Evolutionary conservation across 2,329 filamentous ascomycete genomes (phyloP), one percentile per base, ranked within the genome.

Genomic region (Colletotrichum costaricense): DNA sequence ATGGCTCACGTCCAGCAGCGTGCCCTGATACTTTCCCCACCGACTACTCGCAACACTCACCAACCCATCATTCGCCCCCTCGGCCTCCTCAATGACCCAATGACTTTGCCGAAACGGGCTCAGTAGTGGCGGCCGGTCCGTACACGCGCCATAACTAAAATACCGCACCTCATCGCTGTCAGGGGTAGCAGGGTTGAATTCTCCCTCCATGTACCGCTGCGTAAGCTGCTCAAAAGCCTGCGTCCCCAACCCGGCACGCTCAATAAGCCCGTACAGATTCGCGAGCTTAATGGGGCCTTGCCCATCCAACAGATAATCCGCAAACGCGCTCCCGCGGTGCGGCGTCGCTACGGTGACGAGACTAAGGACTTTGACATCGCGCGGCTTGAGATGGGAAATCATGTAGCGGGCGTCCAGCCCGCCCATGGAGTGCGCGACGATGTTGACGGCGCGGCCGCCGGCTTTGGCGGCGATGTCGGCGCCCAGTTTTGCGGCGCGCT

Each of bases 391-490:
- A 63, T 85, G 84, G 26, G 90, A 89, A 66, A 92, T 89, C 90
- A 93, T 91, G 80, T 91, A 91, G 58, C 91, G 85, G 11, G 90
- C 88, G 79, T 93, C 91, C 4, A 93, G 84, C 2, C 91, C 91
- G 60, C 91, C 90, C 90, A 92, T 92, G 76, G 87, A 89, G 82
- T 95, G 93, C 54, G 90, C 90, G 24, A 95, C 87, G 72, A 98
- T 93, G 79, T 94, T 94, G 76, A 98, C 94, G 63, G 92, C 89
- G 73, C 82, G 84, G 22, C 85, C 85, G 26, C 80, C 76, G 1
- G 87, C 85, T 11, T 81, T 82, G 42, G 81, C 79, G 60, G 85
- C 85, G 72, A 93, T 91, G 74, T 89, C 86, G 75, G 83, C 78
- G 38, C 86, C 86, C n/a, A 93, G 86, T 76, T 86, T 86, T 71